These are phyloP conservation scores for Xerocomellus dryophilus DNA, from an alignment of 768 basidiomycete species.

Conservation along the genomic window DNA sequence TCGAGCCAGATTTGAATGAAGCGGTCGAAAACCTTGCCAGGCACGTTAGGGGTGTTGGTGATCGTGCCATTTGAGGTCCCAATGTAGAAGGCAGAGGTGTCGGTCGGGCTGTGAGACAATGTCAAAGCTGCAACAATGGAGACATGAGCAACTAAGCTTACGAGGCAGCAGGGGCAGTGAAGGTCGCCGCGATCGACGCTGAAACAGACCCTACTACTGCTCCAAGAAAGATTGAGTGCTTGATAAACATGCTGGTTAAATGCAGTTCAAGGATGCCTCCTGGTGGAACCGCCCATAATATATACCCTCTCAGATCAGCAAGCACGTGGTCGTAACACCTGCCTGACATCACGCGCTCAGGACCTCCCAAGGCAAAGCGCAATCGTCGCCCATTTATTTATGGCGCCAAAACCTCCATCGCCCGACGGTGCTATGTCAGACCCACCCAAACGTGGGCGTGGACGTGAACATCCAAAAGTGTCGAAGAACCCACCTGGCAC, in stretches of 20 bases:
- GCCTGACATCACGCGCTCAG: no score
- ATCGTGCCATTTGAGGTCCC: slow-evolving; percentile 44
- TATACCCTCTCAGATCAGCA: slow-evolving; percentile 5
- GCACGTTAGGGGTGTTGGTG: slow-evolving; percentile 35
- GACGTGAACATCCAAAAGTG: no score
- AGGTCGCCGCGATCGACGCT: slow-evolving; percentile 24
- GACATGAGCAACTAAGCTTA: slow-evolving; percentile 7
- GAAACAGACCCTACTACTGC: slow-evolving; percentile 17
- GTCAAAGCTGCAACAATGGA: not conserved
- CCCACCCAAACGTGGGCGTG: no score
- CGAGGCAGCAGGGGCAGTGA: slow-evolving; percentile 31
- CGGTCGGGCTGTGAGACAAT: slow-evolving; percentile 22
- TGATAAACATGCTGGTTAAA: slow-evolving; percentile 14
- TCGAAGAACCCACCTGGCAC: no score
- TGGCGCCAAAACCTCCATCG: no score
- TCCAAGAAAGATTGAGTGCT: slow-evolving; percentile 13
- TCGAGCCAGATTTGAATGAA: slow-evolving; percentile 61
- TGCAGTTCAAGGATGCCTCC: not conserved
- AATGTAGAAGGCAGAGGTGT: slow-evolving; percentile 38
- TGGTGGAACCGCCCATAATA: no score
- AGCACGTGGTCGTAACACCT: no score
- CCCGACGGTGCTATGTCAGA: no score
- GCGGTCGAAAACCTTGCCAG: slow-evolving; percentile 45
- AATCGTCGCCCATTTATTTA: no score
- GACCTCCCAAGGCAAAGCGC: no score